phyloP scores from a whole-genome alignment of 441 rosid genomes.

The Geranium incanum region DNA sequence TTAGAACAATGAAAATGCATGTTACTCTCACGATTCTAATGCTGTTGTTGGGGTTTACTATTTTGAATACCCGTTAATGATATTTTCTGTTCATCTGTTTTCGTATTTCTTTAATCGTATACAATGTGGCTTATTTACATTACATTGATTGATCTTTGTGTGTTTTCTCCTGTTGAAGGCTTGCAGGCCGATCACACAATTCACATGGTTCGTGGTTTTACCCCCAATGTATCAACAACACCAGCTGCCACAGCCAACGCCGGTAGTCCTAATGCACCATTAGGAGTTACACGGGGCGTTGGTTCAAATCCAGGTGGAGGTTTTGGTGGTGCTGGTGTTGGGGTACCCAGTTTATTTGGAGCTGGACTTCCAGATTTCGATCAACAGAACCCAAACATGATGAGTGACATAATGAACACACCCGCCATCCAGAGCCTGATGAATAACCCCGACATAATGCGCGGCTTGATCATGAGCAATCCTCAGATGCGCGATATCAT shows the following conservation, averaged over 20 bases:
- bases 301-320: slow-evolving; percentile 46
- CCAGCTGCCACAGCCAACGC: slow-evolving; percentile 30
- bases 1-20: not conserved
- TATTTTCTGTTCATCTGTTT: not conserved
- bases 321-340: slow-evolving; percentile 31
- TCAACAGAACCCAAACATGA: slow-evolving; percentile 65
- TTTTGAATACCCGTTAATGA: not conserved
- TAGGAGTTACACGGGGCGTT: slow-evolving; percentile 46
- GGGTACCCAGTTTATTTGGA: slow-evolving; percentile 51
- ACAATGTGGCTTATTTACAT: not conserved
- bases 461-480: slow-evolving; percentile 51
- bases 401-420: slow-evolving; percentile 71
- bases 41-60: not conserved
- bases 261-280: slow-evolving; percentile 36
- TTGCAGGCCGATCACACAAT: slow-evolving; percentile 81
- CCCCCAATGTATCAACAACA: slow-evolving; percentile 35
- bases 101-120: too few relatives aligned
- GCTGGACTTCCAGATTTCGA: slow-evolving; percentile 62
- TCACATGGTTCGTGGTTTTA: slow-evolving; percentile 73
- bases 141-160: not conserved
- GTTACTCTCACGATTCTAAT: not conserved
- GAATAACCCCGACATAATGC: slow-evolving; percentile 61
- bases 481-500: slow-evolving; percentile 64
- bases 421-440: slow-evolving; percentile 60
- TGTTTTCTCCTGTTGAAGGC: slow-evolving; percentile 32